Conservation (phyloP, 192 early-diverging fungal genomes). For the Haplosporangium gracile region DNA sequence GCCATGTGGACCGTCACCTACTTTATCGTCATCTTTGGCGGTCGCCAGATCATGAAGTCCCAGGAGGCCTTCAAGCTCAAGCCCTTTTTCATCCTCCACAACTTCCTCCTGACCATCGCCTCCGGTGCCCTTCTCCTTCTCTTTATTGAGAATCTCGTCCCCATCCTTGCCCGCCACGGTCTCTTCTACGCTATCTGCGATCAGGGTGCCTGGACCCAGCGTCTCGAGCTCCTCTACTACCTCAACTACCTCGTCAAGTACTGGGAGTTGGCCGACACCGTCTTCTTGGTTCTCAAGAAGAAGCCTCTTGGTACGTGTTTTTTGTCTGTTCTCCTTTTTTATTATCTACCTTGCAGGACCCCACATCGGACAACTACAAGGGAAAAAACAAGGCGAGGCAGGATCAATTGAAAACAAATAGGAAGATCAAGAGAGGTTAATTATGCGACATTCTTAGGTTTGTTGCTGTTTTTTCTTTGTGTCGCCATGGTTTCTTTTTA, state of each 20-base stretch:
- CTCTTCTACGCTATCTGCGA: constrained; percentile 80
- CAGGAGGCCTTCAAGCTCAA: constrained; percentile 78
- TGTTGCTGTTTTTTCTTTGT: neutral
- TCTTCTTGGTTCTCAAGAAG: constrained; percentile 88
- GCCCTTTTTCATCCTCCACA: constrained; percentile 83
- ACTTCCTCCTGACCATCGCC: constrained; percentile 77
- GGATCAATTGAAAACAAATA: neutral
- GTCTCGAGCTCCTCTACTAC: constrained; percentile 87
- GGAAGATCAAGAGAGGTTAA: neutral
- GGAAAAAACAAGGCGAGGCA: neutral
- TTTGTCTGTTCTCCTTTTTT: neutral
- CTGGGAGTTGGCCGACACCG: constrained; percentile 89
- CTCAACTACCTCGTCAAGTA: constrained; percentile 95
- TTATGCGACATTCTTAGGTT: neutral
- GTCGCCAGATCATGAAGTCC: constrained; percentile 77
- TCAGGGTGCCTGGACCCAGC: constrained; percentile 79
- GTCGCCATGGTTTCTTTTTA: neutral
- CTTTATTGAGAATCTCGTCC: constrained; percentile 82
- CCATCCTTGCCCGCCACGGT: constrained; percentile 77
- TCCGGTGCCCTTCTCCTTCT: constrained; percentile 79
- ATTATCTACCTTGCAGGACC: constrained; percentile 7
- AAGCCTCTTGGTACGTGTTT: constrained; percentile 76
- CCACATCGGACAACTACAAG: neutral
- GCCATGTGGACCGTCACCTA: constrained; percentile 69
- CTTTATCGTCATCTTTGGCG: constrained; percentile 85